These are phyloP conservation scores for Aspergillus hiratsukae DNA, from an alignment of 2,329 filamentous ascomycete genomes.

Conservation along the genomic window DNA sequence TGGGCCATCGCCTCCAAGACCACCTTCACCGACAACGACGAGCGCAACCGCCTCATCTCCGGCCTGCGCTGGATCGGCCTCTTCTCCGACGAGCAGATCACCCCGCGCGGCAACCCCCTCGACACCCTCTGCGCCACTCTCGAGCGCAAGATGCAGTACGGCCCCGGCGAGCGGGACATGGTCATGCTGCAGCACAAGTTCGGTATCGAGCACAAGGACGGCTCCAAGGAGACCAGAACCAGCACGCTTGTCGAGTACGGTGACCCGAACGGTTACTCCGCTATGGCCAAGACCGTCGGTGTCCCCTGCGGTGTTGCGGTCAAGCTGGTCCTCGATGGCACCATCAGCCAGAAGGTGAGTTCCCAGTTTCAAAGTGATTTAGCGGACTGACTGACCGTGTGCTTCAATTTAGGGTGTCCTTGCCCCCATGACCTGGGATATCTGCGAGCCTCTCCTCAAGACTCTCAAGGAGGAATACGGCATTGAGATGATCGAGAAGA, in stretches of 20 bases:
- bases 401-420: conserved; percentile 55
- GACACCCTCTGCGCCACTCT: conserved; percentile 88
- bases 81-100: conserved; percentile 66
- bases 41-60: conserved; percentile 65
- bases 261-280: conserved; percentile 69
- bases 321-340: conserved; percentile 71
- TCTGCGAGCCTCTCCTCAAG: conserved; percentile 70
- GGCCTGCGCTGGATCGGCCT: conserved; percentile 68
- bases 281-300: conserved; percentile 81
- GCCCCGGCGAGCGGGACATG: conserved; percentile 75
- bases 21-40: conserved; percentile 62
- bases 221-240: conserved; percentile 69
- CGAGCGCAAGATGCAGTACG: conserved; percentile 88
- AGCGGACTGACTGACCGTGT: background rate
- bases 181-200: conserved; percentile 65
- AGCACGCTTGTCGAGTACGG: conserved; percentile 82
- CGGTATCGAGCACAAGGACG: conserved; percentile 76
- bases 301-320: conserved; percentile 71
- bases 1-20: conserved; percentile 72
- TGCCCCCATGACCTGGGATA: conserved; percentile 68
- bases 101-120: conserved; percentile 70
- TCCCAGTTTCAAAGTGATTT: background rate
- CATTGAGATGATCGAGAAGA: conserved; percentile 69
- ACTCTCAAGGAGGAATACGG: conserved; percentile 74
- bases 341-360: conserved; percentile 57